Evolutionary conservation across 352 stramenopile species (phyloP), one percentile per base, ranked within the genome.

Genomic region (Vaucheria bursata): DNA sequence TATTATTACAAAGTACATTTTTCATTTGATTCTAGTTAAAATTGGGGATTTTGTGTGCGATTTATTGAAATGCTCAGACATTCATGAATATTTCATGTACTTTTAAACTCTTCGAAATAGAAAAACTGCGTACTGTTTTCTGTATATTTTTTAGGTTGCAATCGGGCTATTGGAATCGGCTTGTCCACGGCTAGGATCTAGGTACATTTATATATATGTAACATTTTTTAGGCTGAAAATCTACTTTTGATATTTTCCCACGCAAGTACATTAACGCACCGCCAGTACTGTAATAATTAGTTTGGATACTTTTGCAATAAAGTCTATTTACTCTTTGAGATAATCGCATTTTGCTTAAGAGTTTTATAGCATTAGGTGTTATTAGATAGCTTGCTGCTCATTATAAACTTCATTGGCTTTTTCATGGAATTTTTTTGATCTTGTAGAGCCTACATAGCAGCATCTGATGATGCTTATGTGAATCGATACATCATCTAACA

Each of bases 91-190:
- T 50, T 12, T 50, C 5, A 12, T 50, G 39, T 12, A 50, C 5
- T 50, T 5, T 50, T 5, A 12, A 50, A 50, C 5, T 12, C 5
- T 12, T 12, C 39, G 39, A 50, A 12, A 50, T 5, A 50, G 5
- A 50, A 5, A 12, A 50, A 12, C 5, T 50, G 5, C 5, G 12
- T 50, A 12, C 39, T 50, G 5, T 12, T 50, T 5, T 50, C 12
- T 5, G 5, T 12, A 12, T 12, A 50, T 12, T 50, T 69, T 25
- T 31, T 8, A 81, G 76, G 52, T 99, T 25, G 96, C 95, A n/a
- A 92, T 97, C 0, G 93, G 91, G 1, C 85, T 99, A 4, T 85
- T 99, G 2, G 95, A 99, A 78, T 89, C 96, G 25, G 94, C 93
- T 25, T 95, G 96, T 86, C 95, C 93, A 79, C 90, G 93, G 66